A percentile compares a stretch with the other conserved stretches of the same genome.
Conservation (phyloP, 306 rosid species). For the Vigna nakashimae region DNA sequence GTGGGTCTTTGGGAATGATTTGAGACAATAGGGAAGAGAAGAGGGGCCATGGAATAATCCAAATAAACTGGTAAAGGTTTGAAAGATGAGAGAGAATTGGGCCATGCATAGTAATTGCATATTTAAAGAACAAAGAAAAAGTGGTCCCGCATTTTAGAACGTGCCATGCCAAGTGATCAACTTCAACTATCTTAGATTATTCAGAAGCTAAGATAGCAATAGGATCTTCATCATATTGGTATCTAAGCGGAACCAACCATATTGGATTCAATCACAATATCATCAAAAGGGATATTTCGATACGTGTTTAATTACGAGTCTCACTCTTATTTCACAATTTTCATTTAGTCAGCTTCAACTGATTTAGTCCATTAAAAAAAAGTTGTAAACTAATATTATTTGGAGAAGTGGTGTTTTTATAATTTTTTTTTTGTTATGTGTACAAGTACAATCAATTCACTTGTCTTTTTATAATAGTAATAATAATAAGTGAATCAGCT, state of each 20-base stretch:
- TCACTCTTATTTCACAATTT: not conserved
- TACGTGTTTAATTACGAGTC: constrained; percentile 41
- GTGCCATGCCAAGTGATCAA: not conserved
- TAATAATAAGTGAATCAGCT: too few relatives aligned
- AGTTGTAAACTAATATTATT: too few relatives aligned
- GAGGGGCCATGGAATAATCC: constrained; percentile 55
- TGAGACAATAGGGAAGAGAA: constrained; percentile 56
- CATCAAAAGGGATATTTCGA: constrained; percentile 52
- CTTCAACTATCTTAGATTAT: constrained; percentile 37
- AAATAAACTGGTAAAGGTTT: constrained; percentile 56
- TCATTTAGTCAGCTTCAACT: not conserved
- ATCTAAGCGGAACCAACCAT: constrained; percentile 49
- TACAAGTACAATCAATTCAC: too few relatives aligned
- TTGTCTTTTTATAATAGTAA: too few relatives aligned
- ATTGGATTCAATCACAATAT: constrained; percentile 63
- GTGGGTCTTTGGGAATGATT: constrained; percentile 77
- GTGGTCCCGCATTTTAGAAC: constrained; percentile 54
- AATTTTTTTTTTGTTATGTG: too few relatives aligned
- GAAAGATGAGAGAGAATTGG: constrained; percentile 55
- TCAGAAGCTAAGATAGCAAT: constrained; percentile 47
- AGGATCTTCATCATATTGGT: constrained; percentile 54
- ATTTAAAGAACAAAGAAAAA: constrained; percentile 52
- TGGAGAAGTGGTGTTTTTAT: too few relatives aligned
- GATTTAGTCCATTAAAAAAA: not conserved
- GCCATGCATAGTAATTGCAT: constrained; percentile 57